phyloP scores from a whole-genome alignment of 2,329 filamentous ascomycete genomes.

The Elsinoe ampelina region DNA sequence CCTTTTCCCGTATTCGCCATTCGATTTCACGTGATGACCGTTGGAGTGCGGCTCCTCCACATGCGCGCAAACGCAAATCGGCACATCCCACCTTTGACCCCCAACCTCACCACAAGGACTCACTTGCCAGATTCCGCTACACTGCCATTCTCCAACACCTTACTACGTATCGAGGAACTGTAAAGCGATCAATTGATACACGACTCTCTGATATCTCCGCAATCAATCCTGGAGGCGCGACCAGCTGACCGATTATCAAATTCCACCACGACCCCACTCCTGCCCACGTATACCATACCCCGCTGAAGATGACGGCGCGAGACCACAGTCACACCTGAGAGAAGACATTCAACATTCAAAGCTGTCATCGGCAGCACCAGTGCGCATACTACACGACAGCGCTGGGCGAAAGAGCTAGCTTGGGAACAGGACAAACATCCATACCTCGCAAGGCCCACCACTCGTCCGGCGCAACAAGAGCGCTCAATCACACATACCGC shows the following conservation, averaged over 20 bases:
- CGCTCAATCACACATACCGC: neutral
- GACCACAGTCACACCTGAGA: neutral
- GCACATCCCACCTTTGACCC: neutral
- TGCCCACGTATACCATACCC: neutral
- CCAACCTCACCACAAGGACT: neutral
- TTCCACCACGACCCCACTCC: neutral
- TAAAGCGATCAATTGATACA: neutral
- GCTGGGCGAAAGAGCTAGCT: neutral
- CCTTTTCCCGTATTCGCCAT: too few relatives aligned
- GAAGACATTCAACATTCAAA: neutral
- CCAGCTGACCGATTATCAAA: neutral
- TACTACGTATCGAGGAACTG: neutral
- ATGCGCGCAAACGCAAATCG: too few relatives aligned
- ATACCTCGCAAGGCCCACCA: neutral
- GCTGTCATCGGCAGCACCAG: neutral
- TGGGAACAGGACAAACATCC: neutral
- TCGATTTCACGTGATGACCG: too few relatives aligned
- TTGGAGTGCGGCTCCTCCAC: too few relatives aligned
- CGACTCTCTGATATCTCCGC: too few relatives aligned
- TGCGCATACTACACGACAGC: neutral
- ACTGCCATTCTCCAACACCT: neutral
- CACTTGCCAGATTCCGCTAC: neutral
- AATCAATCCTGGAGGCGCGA: neutral
- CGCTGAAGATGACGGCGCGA: neutral
- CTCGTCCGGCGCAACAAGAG: neutral